Conservation (phyloP, 495 filamentous ascomycete genomes). For the Chlorociboria aeruginascens region DNA sequence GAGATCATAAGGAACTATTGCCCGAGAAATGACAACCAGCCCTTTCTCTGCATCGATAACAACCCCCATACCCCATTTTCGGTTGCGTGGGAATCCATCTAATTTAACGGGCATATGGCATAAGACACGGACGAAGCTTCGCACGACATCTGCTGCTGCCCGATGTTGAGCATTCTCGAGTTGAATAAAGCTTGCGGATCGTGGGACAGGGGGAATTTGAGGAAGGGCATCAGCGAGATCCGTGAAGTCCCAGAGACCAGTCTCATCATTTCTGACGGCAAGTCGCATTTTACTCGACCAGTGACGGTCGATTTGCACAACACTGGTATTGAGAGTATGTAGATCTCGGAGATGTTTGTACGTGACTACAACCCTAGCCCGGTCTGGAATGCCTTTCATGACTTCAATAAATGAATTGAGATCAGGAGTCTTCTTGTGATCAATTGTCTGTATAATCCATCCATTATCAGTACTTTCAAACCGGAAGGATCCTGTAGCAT, state of each 20-base stretch:
- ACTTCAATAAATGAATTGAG: slow-evolving; percentile 85
- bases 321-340: slow-evolving; percentile 85
- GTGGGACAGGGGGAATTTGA: slow-evolving; percentile 52
- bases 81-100: slow-evolving; percentile 85
- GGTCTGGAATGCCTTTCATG: slow-evolving; percentile 80
- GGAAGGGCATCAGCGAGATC: slow-evolving; percentile 74
- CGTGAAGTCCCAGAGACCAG: slow-evolving; percentile 89
- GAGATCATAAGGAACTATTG: slow-evolving; percentile 89
- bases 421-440: slow-evolving; percentile 79
- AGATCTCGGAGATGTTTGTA: slow-evolving; percentile 94
- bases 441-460: slow-evolving; percentile 82
- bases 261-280: slow-evolving; percentile 80
- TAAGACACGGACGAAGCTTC: slow-evolving; percentile 86
- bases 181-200: slow-evolving; percentile 79
- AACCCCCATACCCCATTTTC: slow-evolving; percentile 89
- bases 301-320: slow-evolving; percentile 87
- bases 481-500: slow-evolving; percentile 88
- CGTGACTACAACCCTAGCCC: slow-evolving; percentile 78
- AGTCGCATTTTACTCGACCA: slow-evolving; percentile 91
- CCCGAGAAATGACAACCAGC: slow-evolving; percentile 82
- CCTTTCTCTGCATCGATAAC: slow-evolving; percentile 95
- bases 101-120: slow-evolving; percentile 91
- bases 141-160: slow-evolving; percentile 79
- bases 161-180: slow-evolving; percentile 82
- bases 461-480: slow-evolving; percentile 84